phyloP scores from a whole-genome alignment of 768 basidiomycete genomes.

The Termitomyces sp. region DNA sequence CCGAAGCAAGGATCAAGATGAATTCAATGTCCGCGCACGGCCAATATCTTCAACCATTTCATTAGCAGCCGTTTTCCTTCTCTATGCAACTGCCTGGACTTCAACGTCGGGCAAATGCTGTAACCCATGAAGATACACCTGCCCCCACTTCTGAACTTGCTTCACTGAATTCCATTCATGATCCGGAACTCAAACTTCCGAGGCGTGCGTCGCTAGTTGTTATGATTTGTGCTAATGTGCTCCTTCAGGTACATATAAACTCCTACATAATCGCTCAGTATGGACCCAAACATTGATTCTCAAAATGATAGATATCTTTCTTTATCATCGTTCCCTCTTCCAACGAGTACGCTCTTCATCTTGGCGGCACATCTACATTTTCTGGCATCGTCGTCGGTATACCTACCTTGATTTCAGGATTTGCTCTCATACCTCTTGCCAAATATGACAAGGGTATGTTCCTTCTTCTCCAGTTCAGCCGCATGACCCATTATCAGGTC shows the following conservation, averaged over 20 bases:
- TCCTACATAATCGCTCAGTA: background rate
- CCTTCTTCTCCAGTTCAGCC: background rate
- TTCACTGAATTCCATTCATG: background rate
- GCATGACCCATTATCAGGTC: background rate
- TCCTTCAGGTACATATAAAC: slow-evolving; percentile 15
- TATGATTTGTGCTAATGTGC: slow-evolving; percentile 34
- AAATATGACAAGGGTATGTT: slow-evolving; percentile 48
- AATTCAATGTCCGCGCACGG: too few species aligned
- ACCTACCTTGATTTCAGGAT: slow-evolving; percentile 55
- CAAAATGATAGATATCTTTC: slow-evolving; percentile 46
- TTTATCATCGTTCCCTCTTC: slow-evolving; percentile 68
- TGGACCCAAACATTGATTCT: background rate
- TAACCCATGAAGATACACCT: background rate
- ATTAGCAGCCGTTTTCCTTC: background rate
- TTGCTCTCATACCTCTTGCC: slow-evolving; percentile 51
- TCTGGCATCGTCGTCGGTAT: slow-evolving; percentile 67
- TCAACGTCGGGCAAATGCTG: background rate
- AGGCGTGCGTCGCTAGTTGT: slow-evolving; percentile 39
- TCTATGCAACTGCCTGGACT: background rate
- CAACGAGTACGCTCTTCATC: slow-evolving; percentile 51
- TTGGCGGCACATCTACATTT: slow-evolving; percentile 67
- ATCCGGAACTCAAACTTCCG: slow-evolving; percentile 43
- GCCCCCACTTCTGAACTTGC: background rate
- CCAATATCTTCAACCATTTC: too few species aligned
- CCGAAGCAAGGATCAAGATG: too few species aligned